Evolutionary conservation across 192 early-diverging fungal species (phyloP).

Genomic region (Podila verticillata): DNA sequence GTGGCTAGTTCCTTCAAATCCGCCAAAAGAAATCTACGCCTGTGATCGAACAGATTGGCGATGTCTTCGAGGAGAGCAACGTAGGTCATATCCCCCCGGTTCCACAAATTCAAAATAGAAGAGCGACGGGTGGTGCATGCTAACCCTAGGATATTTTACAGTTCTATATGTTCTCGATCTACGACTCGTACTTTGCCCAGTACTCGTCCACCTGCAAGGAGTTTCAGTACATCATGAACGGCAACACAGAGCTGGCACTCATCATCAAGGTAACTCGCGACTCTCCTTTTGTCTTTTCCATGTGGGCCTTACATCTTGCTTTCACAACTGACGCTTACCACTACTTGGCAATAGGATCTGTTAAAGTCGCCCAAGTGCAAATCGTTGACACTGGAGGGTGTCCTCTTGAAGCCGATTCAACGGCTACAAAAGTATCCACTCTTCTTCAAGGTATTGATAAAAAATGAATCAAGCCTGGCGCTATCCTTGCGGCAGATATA

Average conservation of each 20-base stretch:
- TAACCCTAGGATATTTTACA: not conserved
- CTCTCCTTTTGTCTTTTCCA: not conserved
- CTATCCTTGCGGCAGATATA: not conserved
- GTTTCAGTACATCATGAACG: conserved; percentile 29
- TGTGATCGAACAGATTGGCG: conserved; percentile 32
- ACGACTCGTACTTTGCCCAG: conserved; percentile 49
- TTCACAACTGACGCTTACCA: not conserved
- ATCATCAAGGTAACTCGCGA: conserved; percentile 23
- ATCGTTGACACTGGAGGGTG: conserved; percentile 51
- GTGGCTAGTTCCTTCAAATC: conserved; percentile 23
- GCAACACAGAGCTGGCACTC: conserved; percentile 26
- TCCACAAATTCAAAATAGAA: not conserved
- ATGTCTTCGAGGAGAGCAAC: conserved; percentile 29
- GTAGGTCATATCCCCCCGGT: not conserved
- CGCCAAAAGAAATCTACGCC: conserved; percentile 26
- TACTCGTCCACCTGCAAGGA: conserved; percentile 36
- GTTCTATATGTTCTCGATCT: conserved; percentile 51
- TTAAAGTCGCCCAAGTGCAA: conserved; percentile 49
- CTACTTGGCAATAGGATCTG: conserved; percentile 9
- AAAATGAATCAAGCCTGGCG: not conserved
- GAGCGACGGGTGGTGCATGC: not conserved
- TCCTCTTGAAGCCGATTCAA: conserved; percentile 59
- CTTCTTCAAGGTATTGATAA: conserved; percentile 52
- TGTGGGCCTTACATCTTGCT: not conserved
- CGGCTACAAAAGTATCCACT: conserved; percentile 59